Evolutionary conservation across 352 stramenopile genomes (phyloP).

Genomic region (Globisporangium apiculatum): DNA sequence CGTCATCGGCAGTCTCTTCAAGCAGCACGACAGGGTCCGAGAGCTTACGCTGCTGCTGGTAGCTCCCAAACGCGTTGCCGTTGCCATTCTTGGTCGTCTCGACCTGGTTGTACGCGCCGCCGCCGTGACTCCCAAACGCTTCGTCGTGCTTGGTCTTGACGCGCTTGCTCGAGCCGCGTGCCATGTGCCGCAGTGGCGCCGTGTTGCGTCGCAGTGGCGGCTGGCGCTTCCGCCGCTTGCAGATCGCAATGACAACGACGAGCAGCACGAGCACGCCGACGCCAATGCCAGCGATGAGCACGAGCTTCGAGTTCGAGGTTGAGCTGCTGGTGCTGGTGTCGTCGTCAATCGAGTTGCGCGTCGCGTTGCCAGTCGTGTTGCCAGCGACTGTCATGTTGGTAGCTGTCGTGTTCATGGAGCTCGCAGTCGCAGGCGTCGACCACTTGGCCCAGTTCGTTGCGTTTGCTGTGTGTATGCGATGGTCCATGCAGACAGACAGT

Average conservation of each 20-base stretch:
- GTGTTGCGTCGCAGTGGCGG: slow-evolving; percentile 8
- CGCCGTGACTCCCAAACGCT: slow-evolving; percentile 11
- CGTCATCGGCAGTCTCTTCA: slow-evolving; percentile 7
- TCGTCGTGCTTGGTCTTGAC: slow-evolving; percentile 36
- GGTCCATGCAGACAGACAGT: slow-evolving; percentile 4
- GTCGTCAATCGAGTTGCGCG: neutral
- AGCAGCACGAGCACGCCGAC: slow-evolving; percentile 43
- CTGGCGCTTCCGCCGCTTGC: slow-evolving; percentile 28
- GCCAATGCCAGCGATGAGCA: slow-evolving; percentile 50
- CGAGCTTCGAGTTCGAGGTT: slow-evolving; percentile 13
- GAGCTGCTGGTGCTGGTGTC: neutral
- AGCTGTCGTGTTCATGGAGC: slow-evolving; percentile 6
- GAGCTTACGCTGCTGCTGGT: slow-evolving; percentile 26
- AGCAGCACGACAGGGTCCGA: slow-evolving; percentile 28
- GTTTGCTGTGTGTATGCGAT: slow-evolving; percentile 14
- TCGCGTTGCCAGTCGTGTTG: slow-evolving; percentile 10
- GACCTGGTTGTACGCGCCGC: slow-evolving; percentile 42
- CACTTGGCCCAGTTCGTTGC: slow-evolving; percentile 11
- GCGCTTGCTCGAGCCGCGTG: slow-evolving; percentile 28
- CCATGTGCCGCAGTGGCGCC: slow-evolving; percentile 4
- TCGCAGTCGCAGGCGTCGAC: slow-evolving; percentile 3
- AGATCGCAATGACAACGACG: slow-evolving; percentile 41
- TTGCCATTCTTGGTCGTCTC: slow-evolving; percentile 46
- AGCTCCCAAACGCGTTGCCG: slow-evolving; percentile 19
- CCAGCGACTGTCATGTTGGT: slow-evolving; percentile 8